Conservation (phyloP, 169 alveolate species). For the Eimeria necatrix region DNA sequence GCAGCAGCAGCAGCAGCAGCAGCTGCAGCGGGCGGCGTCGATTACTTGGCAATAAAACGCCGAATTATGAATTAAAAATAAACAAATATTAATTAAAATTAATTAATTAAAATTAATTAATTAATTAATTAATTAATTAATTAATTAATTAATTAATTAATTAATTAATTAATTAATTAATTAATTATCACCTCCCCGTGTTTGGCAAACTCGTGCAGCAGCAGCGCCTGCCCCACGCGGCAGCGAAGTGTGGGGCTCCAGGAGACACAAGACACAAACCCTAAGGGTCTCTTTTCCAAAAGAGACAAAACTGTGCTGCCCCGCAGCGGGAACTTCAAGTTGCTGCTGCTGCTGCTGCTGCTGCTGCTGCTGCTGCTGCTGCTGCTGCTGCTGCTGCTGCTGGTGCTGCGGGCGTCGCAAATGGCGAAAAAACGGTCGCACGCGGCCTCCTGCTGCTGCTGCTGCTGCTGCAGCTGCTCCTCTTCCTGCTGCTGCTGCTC, state of each 20-base stretch:
- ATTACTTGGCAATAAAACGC: not conserved
- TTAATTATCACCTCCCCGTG: conserved; percentile 38
- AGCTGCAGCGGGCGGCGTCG: not conserved
- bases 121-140: too few species aligned
- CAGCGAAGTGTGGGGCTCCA: conserved; percentile 80
- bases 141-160: too few species aligned
- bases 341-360: not conserved
- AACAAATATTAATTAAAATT: not conserved
- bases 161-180: too few species aligned
- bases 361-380: not conserved
- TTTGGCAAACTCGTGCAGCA: conserved; percentile 68
- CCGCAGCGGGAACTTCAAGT: conserved; percentile 4
- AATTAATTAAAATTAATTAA: too few species aligned
- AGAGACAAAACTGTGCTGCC: not conserved
- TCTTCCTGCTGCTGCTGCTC: not conserved
- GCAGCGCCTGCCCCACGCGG: conserved; percentile 76
- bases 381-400: conserved; percentile 32
- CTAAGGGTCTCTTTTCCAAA: conserved; percentile 52
- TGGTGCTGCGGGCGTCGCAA: not conserved
- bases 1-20: conserved; percentile 2
- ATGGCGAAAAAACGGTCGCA: not conserved
- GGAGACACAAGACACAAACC: conserved; percentile 64
- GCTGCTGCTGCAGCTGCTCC: not conserved
- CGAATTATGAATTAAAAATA: not conserved
- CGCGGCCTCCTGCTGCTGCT: not conserved